Base-by-base conservation (phyloP, 805 yeast genomes). In the Barnettozyma sp. region DNA sequence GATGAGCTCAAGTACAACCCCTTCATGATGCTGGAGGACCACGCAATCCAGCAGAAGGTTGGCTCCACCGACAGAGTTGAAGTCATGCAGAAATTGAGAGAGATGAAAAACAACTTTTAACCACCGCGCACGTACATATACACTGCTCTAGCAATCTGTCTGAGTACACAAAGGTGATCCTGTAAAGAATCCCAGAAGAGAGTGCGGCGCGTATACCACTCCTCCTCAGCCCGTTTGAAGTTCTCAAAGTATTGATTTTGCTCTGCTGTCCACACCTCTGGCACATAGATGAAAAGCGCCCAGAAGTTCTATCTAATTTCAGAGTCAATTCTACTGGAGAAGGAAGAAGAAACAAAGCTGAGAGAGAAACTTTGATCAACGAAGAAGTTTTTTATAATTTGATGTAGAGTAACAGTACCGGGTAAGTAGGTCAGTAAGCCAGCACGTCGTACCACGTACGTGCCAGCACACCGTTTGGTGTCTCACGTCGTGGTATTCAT, bases 1-100 rank as follows among this genome's bases (percentile, higher is more conserved):
- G 95, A 92, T 54, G 98, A 92, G 58, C 65, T 76, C 42, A 56
- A 65, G 32, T 82, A 76, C 62, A 92, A 92, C 58, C 98, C 98
- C 18, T 92, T 92, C 63, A 78, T 90, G 87, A 75, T 84, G 52
- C 60, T 82, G 12, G 55, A 60, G 22, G 94, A 88, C 50, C 74
- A 78, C 0, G 62, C 62, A 18, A 77, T 92, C 9, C 63, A 73
- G 45, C 52, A 62, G 29, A 73, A 76, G 12, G 72, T 87, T 0
- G 82, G 83, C 0, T 65, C 63, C 23, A 40, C 58, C 1, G 70
- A 69, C 11, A 60, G 62, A 6, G 66, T 65, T 12, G 75, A 70
- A 17, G 75, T 85, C 14, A 84, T 90, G 94, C 72, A 67, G 27
- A 70, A 62, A 43, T 63, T 90, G 49, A 75, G 98, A 49, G 71